A percentile compares a stretch with the other conserved stretches of the same genome.
phyloP scores from a whole-genome alignment of 1,139 yeast species.

The Pneumocystis canis region DNA sequence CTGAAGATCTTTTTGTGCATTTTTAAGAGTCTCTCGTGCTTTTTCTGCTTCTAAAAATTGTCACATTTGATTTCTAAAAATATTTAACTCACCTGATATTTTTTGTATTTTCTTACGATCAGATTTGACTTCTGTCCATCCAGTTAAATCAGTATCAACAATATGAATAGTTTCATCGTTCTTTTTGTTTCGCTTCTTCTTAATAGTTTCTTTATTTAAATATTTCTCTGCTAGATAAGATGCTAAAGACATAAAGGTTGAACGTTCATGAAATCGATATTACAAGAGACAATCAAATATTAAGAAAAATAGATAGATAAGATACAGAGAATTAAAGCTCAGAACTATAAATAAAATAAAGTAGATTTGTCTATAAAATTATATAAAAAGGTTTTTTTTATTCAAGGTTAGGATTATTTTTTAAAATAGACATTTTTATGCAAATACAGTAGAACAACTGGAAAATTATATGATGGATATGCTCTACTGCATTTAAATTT shows the following conservation, averaged over 20 bases:
- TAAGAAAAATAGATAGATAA: not conserved
- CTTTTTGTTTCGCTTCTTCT: constrained; percentile 21
- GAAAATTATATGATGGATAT: not conserved
- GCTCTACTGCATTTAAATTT: not conserved
- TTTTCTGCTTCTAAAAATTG: constrained; percentile 9
- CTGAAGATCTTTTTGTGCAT: not conserved
- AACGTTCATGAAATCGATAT: not conserved
- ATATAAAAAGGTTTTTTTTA: not conserved
- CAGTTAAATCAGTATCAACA: constrained; percentile 19
- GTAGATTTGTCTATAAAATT: not conserved
- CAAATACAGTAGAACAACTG: not conserved
- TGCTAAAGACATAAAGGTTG: constrained; percentile 31
- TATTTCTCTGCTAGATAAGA: constrained; percentile 41
- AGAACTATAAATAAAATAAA: not conserved
- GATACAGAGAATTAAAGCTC: no score
- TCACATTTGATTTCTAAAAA: constrained; percentile 1
- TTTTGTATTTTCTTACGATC: constrained; percentile 13
- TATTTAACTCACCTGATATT: not conserved
- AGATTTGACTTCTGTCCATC: constrained; percentile 13
- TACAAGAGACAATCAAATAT: not conserved
- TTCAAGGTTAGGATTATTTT: not conserved
- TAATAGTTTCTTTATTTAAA: constrained; percentile 19
- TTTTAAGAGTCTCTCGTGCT: constrained; percentile 5
- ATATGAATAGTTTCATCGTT: constrained; percentile 16
- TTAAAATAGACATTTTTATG: not conserved